phyloP scores from a whole-genome alignment of 495 filamentous ascomycete genomes.

The Elaphomyces granulatus region DNA sequence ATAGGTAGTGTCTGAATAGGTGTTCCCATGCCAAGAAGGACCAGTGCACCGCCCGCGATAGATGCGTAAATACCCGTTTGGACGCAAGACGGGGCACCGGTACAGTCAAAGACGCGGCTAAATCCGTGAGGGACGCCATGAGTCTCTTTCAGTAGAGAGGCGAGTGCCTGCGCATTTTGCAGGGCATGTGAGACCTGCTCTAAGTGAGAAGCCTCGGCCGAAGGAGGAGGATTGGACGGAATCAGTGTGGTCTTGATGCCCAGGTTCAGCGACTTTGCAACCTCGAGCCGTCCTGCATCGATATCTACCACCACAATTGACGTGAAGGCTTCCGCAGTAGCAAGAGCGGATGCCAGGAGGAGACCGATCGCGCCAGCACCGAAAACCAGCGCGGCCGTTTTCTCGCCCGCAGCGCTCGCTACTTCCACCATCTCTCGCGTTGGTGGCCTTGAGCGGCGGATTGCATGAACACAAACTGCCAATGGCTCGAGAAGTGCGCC shows the following conservation, averaged over 20 bases:
- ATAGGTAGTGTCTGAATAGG: slow-evolving; percentile 78
- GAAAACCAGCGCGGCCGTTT: slow-evolving; percentile 52
- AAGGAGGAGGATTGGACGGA: slow-evolving; percentile 26
- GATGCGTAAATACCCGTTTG: slow-evolving; percentile 79
- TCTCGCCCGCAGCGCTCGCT: slow-evolving; percentile 11
- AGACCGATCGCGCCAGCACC: slow-evolving; percentile 73
- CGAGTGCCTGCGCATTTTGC: slow-evolving; percentile 27
- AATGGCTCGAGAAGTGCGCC: slow-evolving; percentile 72
- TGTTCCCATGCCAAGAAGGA: slow-evolving; percentile 91
- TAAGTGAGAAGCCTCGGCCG: slow-evolving; percentile 25
- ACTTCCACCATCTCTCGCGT: slow-evolving; percentile 16
- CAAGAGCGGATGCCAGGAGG: slow-evolving; percentile 45
- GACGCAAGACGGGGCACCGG: slow-evolving; percentile 73
- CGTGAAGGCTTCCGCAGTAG: slow-evolving; percentile 51
- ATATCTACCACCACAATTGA: slow-evolving; percentile 72
- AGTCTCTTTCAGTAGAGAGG: slow-evolving; percentile 23
- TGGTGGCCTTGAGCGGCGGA: slow-evolving; percentile 43
- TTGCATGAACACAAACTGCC: slow-evolving; percentile 64
- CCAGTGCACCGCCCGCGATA: slow-evolving; percentile 61
- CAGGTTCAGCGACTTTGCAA: slow-evolving; percentile 56
- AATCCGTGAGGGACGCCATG: slow-evolving; percentile 48
- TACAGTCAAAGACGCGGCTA: slow-evolving; percentile 78
- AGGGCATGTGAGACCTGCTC: slow-evolving; percentile 29
- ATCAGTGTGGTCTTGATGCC: slow-evolving; percentile 50
- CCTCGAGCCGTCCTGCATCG: slow-evolving; percentile 52